Conservation (phyloP, 305 asterid species). For the Fraxinus paxiana region DNA sequence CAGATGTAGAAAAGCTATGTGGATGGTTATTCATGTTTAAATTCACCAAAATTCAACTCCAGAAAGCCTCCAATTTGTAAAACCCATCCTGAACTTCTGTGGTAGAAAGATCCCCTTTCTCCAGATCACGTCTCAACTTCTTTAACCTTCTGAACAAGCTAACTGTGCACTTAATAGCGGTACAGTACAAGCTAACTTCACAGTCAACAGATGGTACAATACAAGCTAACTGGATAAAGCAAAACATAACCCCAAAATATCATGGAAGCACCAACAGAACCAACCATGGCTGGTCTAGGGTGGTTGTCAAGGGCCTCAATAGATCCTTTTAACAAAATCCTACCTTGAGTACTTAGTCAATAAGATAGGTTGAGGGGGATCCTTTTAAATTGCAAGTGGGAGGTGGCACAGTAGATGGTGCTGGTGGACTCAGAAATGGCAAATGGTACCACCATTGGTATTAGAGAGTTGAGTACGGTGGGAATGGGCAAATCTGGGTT, state of each 20-base stretch:
- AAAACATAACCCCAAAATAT: background rate
- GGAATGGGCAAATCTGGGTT: background rate
- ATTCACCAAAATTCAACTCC: background rate
- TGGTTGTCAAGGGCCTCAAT: too few species aligned
- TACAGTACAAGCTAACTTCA: background rate
- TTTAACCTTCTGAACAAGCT: background rate
- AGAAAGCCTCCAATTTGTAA: background rate
- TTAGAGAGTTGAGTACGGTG: background rate
- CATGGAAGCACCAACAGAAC: background rate
- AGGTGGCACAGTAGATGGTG: background rate
- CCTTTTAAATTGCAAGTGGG: background rate
- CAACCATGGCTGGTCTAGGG: too few species aligned
- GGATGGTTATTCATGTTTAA: background rate
- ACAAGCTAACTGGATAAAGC: background rate
- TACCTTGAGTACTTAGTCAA: background rate
- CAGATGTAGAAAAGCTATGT: background rate
- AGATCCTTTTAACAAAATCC: too few species aligned
- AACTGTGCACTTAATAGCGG: background rate
- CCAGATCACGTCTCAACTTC: background rate
- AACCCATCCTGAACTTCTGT: background rate
- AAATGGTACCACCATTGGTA: background rate
- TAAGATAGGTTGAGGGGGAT: background rate
- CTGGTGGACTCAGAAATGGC: background rate
- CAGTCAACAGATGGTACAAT: too few species aligned
- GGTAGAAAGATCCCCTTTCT: background rate